A percentile compares a stretch with the other conserved stretches of the same genome.
phyloP scores from a whole-genome alignment of 1,139 yeast genomes.

The Geotrichum aggregatum region DNA sequence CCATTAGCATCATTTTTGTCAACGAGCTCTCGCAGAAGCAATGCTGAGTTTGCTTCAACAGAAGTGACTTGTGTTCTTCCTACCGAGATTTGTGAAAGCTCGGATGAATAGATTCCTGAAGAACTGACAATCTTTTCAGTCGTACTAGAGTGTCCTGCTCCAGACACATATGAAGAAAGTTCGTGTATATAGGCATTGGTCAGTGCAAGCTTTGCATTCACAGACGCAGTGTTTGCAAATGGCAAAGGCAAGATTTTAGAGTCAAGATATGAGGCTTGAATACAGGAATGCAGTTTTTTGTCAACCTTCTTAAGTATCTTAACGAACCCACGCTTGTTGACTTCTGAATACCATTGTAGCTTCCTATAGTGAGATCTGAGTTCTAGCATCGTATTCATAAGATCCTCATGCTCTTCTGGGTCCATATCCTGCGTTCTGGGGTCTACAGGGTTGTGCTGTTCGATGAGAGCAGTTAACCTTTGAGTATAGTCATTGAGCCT shows the following conservation, averaged over 20 bases:
- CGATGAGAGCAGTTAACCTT: slow-evolving; percentile 48
- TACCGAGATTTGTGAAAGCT: not conserved
- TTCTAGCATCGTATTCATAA: slow-evolving; percentile 70
- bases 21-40: slow-evolving; percentile 17
- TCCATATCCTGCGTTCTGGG: slow-evolving; percentile 34
- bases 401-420: slow-evolving; percentile 71
- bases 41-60: not conserved
- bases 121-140: slow-evolving; percentile 5
- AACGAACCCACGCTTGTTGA: slow-evolving; percentile 83
- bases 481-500: slow-evolving; percentile 72
- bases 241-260: slow-evolving; percentile 72
- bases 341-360: slow-evolving; percentile 83
- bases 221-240: slow-evolving; percentile 61
- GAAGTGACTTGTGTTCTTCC: not conserved
- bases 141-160: slow-evolving; percentile 19
- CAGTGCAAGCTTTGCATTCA: slow-evolving; percentile 51
- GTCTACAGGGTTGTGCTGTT: slow-evolving; percentile 29
- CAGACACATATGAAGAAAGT: slow-evolving; percentile 34
- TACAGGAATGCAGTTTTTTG: slow-evolving; percentile 70
- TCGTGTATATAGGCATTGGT: slow-evolving; percentile 55
- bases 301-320: slow-evolving; percentile 88
- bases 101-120: not conserved
- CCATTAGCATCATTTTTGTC: slow-evolving; percentile 33
- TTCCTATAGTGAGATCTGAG: slow-evolving; percentile 71
- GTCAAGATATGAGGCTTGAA: slow-evolving; percentile 61